Percentiles rank a stretch among this genome's conserved stretches.
Evolutionary conservation across 164 flowering plant species (phyloP).

Genomic region (Saururus chinensis): DNA sequence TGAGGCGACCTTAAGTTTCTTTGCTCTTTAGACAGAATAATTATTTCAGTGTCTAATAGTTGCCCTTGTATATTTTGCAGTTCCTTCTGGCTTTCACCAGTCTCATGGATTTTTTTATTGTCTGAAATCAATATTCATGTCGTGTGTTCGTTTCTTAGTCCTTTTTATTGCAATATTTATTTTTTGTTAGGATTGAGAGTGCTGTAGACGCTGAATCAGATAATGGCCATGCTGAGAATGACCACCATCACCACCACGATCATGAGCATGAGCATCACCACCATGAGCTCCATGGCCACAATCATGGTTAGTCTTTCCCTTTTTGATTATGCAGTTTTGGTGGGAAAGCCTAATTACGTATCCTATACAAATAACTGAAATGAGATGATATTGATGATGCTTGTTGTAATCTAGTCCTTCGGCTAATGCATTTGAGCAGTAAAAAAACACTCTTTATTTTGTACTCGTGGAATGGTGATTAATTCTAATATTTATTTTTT

Average conservation of each 20-base stretch:
- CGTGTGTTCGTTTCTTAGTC: background rate
- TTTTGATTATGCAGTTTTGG: conserved; percentile 25
- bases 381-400: too few relatives aligned
- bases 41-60: too few relatives aligned
- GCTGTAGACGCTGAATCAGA: conserved; percentile 54
- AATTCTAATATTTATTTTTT: background rate
- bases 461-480: background rate
- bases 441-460: too few relatives aligned
- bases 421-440: too few relatives aligned
- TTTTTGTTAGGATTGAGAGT: conserved; percentile 42
- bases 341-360: background rate
- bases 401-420: too few relatives aligned
- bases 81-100: too few relatives aligned
- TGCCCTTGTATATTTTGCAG: too few relatives aligned
- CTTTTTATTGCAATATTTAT: background rate
- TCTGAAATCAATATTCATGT: too few relatives aligned
- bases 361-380: too few relatives aligned
- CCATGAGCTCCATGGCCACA: conserved; percentile 34
- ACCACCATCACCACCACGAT: conserved; percentile 40
- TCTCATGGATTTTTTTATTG: too few relatives aligned
- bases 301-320: conserved; percentile 33
- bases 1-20: too few relatives aligned
- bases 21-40: too few relatives aligned
- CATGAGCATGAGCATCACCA: conserved; percentile 38
- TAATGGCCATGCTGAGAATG: conserved; percentile 38